Conservation (phyloP, 2,329 filamentous ascomycete species). For the Calonectria leucothoes region DNA sequence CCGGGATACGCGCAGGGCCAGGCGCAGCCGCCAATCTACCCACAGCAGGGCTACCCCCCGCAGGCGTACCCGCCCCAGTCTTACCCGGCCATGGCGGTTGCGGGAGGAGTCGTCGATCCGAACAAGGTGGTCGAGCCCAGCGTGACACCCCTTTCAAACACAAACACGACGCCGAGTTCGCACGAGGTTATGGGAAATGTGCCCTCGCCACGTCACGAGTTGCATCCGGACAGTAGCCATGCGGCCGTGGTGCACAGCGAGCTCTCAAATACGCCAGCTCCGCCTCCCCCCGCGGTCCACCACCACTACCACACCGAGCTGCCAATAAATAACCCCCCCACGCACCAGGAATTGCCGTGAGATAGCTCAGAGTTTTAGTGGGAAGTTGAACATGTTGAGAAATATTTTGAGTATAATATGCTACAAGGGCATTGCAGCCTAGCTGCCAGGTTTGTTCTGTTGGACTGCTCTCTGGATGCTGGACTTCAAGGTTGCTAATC, state of each 20-base stretch:
- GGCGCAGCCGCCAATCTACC: slow-evolving; percentile 2
- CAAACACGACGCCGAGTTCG: not conserved
- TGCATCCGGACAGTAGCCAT: not conserved
- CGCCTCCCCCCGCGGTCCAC: not conserved
- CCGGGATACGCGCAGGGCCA: not conserved
- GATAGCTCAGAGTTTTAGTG: not conserved
- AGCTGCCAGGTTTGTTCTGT: too few species aligned
- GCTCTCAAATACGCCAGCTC: not conserved
- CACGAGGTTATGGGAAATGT: slow-evolving; percentile 16
- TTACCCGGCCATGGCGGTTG: not conserved
- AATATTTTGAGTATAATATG: too few species aligned
- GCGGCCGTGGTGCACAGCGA: not conserved
- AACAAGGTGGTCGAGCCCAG: not conserved
- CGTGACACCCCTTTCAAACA: not conserved
- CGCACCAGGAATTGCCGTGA: slow-evolving; percentile 3
- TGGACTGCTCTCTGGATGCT: too few species aligned
- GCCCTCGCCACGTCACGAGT: slow-evolving; percentile 6
- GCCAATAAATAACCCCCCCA: not conserved
- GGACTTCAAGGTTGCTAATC: too few species aligned
- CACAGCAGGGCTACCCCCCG: slow-evolving; percentile 9
- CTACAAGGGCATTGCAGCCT: too few species aligned
- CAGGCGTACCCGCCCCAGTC: slow-evolving; percentile 1
- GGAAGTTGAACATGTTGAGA: not conserved
- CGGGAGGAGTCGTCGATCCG: not conserved
- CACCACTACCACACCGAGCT: not conserved